phyloP scores from a whole-genome alignment of 2,329 filamentous ascomycete genomes.

The Fusarium foetens region DNA sequence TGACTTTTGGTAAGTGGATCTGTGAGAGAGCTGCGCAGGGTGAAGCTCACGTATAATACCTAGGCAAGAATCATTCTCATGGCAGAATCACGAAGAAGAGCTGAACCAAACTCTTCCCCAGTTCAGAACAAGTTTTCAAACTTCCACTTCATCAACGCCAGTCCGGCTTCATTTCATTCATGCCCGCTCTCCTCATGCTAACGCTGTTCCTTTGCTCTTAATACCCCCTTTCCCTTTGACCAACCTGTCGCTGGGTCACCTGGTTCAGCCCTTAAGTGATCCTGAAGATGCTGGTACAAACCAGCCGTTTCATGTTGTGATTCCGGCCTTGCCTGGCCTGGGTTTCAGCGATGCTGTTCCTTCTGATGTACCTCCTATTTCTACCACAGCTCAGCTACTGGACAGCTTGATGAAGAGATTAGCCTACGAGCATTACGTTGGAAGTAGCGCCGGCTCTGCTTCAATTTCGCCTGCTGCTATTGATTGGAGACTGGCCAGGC shows the following conservation, averaged over 20 bases:
- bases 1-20: conserved; percentile 66
- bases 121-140: conserved; percentile 66
- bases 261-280: conserved; percentile 65
- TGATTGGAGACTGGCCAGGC: conserved; percentile 61
- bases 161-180: conserved; percentile 74
- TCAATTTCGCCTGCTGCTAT: conserved; percentile 58
- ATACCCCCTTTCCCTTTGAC: conserved; percentile 74
- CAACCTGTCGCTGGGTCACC: conserved; percentile 67
- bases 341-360: conserved; percentile 73
- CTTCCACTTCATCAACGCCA: conserved; percentile 53
- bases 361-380: conserved; percentile 59
- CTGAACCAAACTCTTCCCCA: conserved; percentile 71
- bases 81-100: conserved; percentile 67
- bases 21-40: neutral
- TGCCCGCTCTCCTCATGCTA: conserved; percentile 60
- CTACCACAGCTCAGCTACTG: conserved; percentile 65
- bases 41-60: neutral
- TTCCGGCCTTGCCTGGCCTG: conserved; percentile 72
- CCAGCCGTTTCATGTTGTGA: conserved; percentile 73
- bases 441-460: conserved; percentile 63
- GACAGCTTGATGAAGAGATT: conserved; percentile 69
- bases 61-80: conserved; percentile 74
- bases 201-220: conserved; percentile 71
- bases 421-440: conserved; percentile 68
- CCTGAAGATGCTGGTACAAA: conserved; percentile 57